Evolutionary conservation across 805 yeast genomes (phyloP), one percentile per base, ranked within the genome.

Genomic region (Sporopachydermia quercuum): DNA sequence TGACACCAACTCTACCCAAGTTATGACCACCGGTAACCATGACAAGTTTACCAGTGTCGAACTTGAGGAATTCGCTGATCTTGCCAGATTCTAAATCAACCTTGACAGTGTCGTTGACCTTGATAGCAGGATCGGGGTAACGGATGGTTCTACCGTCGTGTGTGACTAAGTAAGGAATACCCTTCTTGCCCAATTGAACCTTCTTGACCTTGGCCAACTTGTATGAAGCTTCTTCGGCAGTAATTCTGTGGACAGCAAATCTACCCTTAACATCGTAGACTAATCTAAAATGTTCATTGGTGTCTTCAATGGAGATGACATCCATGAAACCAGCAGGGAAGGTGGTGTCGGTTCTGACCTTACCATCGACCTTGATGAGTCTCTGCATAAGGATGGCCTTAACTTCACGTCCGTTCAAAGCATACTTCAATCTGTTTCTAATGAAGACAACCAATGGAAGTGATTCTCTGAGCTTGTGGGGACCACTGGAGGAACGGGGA

Each of bases 251-350:
- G 61, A 89, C 93, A 62, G 98, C 91, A 61, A 87, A 89, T 75
- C 96, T 87, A 71, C 97, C 98, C 77, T 89, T 89, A 66, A 85
- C 78, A 66, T 89, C 98, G 78, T 86, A 89, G 61, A 89, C 81
- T 65, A 89, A 82, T 77, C 98, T 87, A 85, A 89, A 89, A 89
- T 89, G 80, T 75, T 89, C 98, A 70, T 86, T 85, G 70, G 98
- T 89, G 65, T 94, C 95, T 66, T 89, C 97, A 62, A 89, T 74
- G 54, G 94, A 57, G 71, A 89, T 85, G 57, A 91, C 97, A 66
- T 89, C 98, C 97, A 87, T 87, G 84, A 91, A 89, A 62, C 98
- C 98, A 63, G 97, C 82, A 68, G 98, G 98, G 94, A 64, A 89
- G 54, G 97, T 91, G 52, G 94, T 65, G 68, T 91, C 97, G 57